A percentile compares a stretch with the other conserved stretches of the same genome.
These are phyloP conservation scores for Vitellaria paradoxa DNA, from an alignment of 179 eudicot genomes.

Conservation along the genomic window DNA sequence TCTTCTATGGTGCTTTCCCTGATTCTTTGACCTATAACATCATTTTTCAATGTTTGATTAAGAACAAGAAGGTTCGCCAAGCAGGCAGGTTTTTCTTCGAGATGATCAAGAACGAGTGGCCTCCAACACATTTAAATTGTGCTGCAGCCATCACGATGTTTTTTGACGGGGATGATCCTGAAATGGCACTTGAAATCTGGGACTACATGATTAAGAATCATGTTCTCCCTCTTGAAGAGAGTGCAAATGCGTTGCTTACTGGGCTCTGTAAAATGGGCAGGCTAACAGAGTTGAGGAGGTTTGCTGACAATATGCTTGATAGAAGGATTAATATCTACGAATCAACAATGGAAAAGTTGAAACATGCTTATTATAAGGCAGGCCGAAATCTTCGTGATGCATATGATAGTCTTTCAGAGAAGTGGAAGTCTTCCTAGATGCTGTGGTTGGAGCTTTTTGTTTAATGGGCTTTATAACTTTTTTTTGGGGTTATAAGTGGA, in stretches of 20 bases:
- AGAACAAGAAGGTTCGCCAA: conserved; percentile 55
- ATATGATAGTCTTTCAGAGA: conserved; percentile 52
- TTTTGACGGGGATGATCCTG: conserved; percentile 76
- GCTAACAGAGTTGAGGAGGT: conserved; percentile 53
- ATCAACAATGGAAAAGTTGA: conserved; percentile 66
- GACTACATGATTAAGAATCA: conserved; percentile 49
- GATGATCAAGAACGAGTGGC: conserved; percentile 76
- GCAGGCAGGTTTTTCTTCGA: conserved; percentile 65
- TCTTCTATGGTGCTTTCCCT: conserved; percentile 68
- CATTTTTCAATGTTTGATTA: conserved; percentile 68
- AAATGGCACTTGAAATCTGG: conserved; percentile 75
- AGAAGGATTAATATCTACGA: conserved; percentile 52
- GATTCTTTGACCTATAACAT: conserved; percentile 61
- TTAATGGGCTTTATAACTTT: background rate
- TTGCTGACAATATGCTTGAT: conserved; percentile 56
- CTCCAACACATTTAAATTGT: conserved; percentile 55
- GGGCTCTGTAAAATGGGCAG: conserved; percentile 60
- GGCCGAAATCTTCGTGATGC: conserved; percentile 49
- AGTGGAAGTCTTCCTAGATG: conserved; percentile 54
- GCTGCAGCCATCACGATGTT: conserved; percentile 62
- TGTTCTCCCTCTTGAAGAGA: conserved; percentile 45
- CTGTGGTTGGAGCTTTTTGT: conserved; percentile 8
- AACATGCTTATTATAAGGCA: conserved; percentile 40
- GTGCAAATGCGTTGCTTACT: conserved; percentile 64
- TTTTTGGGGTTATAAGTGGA: background rate